phyloP scores from a whole-genome alignment of 2,329 filamentous ascomycete genomes.

The Xylariaceae sp. region DNA sequence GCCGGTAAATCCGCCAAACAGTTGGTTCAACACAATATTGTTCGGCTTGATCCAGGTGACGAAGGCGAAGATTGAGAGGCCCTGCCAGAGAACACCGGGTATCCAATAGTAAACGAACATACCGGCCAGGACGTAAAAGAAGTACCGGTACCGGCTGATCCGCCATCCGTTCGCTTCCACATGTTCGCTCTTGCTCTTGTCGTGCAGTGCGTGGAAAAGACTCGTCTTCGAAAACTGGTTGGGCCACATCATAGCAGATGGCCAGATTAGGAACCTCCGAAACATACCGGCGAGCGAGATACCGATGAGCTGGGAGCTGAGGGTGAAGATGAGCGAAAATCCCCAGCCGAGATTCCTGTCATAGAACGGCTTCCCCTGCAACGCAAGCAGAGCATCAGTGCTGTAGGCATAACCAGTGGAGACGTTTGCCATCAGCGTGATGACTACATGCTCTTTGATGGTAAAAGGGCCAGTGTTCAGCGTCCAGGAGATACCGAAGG shows the following conservation, averaged over 20 bases:
- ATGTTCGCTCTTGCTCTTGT: slow-evolving; percentile 38
- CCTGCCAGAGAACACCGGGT: slow-evolving; percentile 45
- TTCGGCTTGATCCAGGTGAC: slow-evolving; percentile 45
- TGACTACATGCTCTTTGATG: slow-evolving; percentile 42
- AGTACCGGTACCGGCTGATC: slow-evolving; percentile 43
- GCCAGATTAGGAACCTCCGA: slow-evolving; percentile 43
- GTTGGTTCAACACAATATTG: slow-evolving; percentile 43
- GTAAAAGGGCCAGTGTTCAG: slow-evolving; percentile 43
- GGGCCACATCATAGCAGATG: slow-evolving; percentile 47
- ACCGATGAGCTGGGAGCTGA: slow-evolving; percentile 49
- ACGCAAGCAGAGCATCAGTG: slow-evolving; percentile 37
- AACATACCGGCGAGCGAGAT: slow-evolving; percentile 48
- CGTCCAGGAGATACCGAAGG: slow-evolving; percentile 39
- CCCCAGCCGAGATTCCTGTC: slow-evolving; percentile 42
- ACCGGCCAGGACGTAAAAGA: slow-evolving; percentile 37
- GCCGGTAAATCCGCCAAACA: slow-evolving; percentile 44
- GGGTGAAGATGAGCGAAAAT: slow-evolving; percentile 43
- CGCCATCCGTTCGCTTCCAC: slow-evolving; percentile 40
- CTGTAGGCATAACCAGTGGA: slow-evolving; percentile 36
- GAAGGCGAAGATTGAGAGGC: slow-evolving; percentile 44
- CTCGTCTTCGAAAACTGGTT: slow-evolving; percentile 43
- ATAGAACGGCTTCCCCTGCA: slow-evolving; percentile 39
- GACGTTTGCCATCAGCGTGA: slow-evolving; percentile 42
- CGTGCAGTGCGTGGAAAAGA: slow-evolving; percentile 42
- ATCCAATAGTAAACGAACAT: slow-evolving; percentile 51